A percentile compares a stretch with the other conserved stretches of the same genome.
Evolutionary conservation across 1,284 basidiomycete genomes (phyloP).

Genomic region (Papiliotrema terrestris): DNA sequence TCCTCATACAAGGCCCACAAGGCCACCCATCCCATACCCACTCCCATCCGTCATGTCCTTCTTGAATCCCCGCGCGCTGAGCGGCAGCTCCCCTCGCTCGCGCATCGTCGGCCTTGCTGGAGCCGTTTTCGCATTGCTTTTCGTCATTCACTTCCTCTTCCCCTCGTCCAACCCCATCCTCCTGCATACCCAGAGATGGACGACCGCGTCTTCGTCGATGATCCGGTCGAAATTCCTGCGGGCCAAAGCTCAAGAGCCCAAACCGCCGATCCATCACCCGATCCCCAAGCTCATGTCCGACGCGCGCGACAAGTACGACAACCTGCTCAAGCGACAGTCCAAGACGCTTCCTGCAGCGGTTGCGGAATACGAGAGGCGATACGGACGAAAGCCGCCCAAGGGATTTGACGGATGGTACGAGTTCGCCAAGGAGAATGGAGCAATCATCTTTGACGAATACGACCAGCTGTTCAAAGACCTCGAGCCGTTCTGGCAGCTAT

Average conservation of each 20-base stretch:
- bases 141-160: constrained; percentile 36
- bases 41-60: background rate
- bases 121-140: constrained; percentile 21
- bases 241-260: constrained; percentile 35
- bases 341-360: constrained; percentile 69
- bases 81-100: constrained; percentile 23
- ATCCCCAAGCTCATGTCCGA: constrained; percentile 76
- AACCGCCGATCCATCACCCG: constrained; percentile 60
- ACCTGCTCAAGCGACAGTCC: constrained; percentile 69
- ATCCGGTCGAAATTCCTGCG: constrained; percentile 47
- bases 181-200: constrained; percentile 40
- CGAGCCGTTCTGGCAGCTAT: constrained; percentile 71
- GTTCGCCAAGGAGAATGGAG: constrained; percentile 69
- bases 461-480: constrained; percentile 76
- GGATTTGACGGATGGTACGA: constrained; percentile 88
- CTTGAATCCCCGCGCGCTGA: background rate
- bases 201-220: constrained; percentile 43
- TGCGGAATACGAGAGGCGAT: constrained; percentile 71
- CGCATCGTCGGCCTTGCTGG: constrained; percentile 26
- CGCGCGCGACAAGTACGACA: constrained; percentile 64
- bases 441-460: constrained; percentile 86
- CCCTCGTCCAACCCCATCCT: constrained; percentile 29
- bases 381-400: constrained; percentile 72
- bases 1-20: background rate
- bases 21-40: background rate